Base-by-base conservation (phyloP, 352 stramenopile genomes). In the Phytophthora rubi region DNA sequence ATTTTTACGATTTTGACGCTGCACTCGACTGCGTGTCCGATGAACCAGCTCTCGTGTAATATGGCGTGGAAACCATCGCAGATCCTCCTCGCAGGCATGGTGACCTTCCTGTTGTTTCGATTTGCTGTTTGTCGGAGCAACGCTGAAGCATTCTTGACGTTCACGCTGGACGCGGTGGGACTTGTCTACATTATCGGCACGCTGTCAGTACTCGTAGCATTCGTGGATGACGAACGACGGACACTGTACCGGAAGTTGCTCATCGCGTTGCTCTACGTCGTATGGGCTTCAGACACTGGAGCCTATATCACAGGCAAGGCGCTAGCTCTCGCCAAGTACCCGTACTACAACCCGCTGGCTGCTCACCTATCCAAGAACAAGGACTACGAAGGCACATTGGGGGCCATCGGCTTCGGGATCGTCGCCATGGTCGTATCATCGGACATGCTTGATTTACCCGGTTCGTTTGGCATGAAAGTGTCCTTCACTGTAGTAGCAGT, bases 301-400 rank as follows among this genome's bases (percentile, higher is more conserved):
- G 95, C 95, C 6, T 99, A 99, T 68, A 90, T 98, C 59, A 91
- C 89, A 1, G 97, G 97, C 23, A 91, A 97, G 54, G 61, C 82
- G 16, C 90, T 97, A 60, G 90, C 91, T 13, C 82, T 85, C 10
- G 92, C 84, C 9, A 92, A 95, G 30, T 89, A 99, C 33, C 85
- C 84, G 8, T 75, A 82, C 49, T 90, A 98, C 48, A 82, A 90
- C 42, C 80, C 82, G 10, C 85, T 97, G 8, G 95, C 96, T 3
- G 90, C 90, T 6, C 92, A 95, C 54, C 75, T 98, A 13, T 98
- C 92, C 60, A 96, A 97, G 26, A 98, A 98, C 83, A 99, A 99
- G 74, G 97, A 98, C 51, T 92, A 99, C 15, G 96, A 99, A 79
- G 97, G 97, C 16, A 94, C 97, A 6, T 55, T 98, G 4, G 93